These are phyloP conservation scores for Gypsophila paniculata DNA, from an alignment of 179 eudicot genomes.

Conservation along the genomic window DNA sequence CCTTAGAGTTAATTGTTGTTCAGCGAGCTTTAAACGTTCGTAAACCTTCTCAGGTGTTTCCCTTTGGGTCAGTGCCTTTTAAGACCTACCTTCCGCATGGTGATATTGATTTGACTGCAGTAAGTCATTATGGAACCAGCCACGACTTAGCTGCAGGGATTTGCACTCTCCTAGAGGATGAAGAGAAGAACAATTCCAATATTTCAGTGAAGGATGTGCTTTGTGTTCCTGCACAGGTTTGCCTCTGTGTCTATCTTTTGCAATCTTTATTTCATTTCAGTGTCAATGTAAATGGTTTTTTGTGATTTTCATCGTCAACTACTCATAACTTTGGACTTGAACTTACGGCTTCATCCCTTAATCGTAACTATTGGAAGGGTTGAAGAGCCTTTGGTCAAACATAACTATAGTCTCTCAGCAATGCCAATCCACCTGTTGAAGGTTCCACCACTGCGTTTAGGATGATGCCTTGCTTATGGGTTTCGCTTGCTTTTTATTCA, in stretches of 20 bases:
- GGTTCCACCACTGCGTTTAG: too few species aligned
- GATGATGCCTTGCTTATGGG: neutral
- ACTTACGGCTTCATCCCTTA: too few species aligned
- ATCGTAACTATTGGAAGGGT: neutral
- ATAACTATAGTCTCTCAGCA: too few species aligned
- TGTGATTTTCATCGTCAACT: neutral
- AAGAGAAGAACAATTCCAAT: conserved; percentile 24
- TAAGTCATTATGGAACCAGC: conserved; percentile 24
- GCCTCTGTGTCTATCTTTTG: conserved; percentile 19
- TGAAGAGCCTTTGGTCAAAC: neutral
- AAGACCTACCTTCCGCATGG: conserved; percentile 52
- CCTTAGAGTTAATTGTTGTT: neutral
- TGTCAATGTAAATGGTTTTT: conserved; percentile 1
- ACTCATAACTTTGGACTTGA: neutral
- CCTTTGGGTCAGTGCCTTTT: conserved; percentile 52
- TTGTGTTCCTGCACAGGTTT: conserved; percentile 50
- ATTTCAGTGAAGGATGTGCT: conserved; percentile 37
- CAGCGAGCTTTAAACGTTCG: conserved; percentile 11
- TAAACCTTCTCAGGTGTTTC: conserved; percentile 35
- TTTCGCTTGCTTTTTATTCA: neutral
- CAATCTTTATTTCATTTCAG: neutral
- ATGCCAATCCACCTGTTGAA: too few species aligned
- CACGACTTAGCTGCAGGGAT: conserved; percentile 31
- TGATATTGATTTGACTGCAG: conserved; percentile 44
- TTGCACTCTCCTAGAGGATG: conserved; percentile 29